These are phyloP conservation scores for Ogataea salicorniae DNA, from an alignment of 805 yeast species.

Conservation along the genomic window DNA sequence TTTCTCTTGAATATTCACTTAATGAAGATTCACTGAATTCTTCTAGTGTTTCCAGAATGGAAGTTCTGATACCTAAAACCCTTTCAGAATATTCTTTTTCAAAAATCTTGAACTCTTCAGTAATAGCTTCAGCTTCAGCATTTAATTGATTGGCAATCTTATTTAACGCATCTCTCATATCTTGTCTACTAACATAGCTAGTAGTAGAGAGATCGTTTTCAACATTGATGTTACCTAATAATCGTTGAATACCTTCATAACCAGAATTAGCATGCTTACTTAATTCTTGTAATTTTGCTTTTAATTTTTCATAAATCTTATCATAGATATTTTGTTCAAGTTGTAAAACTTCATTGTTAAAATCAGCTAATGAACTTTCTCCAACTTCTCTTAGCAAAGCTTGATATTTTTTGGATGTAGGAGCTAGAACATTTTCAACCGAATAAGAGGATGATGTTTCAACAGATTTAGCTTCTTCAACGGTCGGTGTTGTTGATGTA, in stretches of 20 bases:
- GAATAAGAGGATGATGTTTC: slow-evolving; percentile 9
- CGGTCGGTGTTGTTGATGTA: slow-evolving; percentile 2
- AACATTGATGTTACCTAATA: slow-evolving; percentile 24
- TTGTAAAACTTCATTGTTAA: slow-evolving; percentile 32
- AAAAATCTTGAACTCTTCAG: slow-evolving; percentile 26
- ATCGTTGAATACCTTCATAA: slow-evolving; percentile 24
- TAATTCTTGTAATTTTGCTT: slow-evolving; percentile 31
- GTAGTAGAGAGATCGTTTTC: slow-evolving; percentile 4
- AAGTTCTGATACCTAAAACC: slow-evolving; percentile 30
- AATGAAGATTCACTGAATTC: slow-evolving; percentile 68
- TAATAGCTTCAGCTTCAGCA: slow-evolving; percentile 28
- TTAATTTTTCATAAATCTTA: slow-evolving; percentile 28
- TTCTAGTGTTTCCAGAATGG: slow-evolving; percentile 61
- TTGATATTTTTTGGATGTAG: slow-evolving; percentile 25
- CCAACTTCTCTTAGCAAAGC: slow-evolving; percentile 33
- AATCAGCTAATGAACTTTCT: slow-evolving; percentile 34
- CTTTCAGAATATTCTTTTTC: slow-evolving; percentile 31
- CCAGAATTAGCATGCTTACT: slow-evolving; percentile 23
- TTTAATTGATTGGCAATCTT: slow-evolving; percentile 28
- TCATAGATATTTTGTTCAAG: slow-evolving; percentile 26
- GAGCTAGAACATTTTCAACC: slow-evolving; percentile 9
- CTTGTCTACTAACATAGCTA: slow-evolving; percentile 40
- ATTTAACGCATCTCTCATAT: slow-evolving; percentile 39
- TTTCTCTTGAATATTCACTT: slow-evolving; percentile 56
- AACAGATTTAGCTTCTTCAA: slow-evolving; percentile 3